Conservation (phyloP, 2,329 filamentous ascomycete genomes). For the Aspergillus melleus region DNA sequence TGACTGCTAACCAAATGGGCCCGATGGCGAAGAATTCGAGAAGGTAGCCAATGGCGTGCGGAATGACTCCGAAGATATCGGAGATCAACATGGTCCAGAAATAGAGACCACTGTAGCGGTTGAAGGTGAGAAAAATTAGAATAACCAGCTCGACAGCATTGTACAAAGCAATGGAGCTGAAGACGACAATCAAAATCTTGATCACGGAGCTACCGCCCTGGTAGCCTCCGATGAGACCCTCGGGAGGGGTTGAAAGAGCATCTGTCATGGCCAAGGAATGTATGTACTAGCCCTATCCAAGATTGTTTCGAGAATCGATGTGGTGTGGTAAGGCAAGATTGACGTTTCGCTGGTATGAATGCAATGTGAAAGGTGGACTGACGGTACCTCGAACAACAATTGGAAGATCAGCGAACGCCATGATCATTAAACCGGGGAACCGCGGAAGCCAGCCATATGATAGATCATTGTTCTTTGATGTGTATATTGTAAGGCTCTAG, state of each 20-base stretch:
- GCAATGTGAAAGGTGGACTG: not conserved
- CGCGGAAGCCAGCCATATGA: not conserved
- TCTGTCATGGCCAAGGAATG: constrained; percentile 7
- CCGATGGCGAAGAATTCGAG: constrained; percentile 39
- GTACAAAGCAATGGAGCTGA: constrained; percentile 43
- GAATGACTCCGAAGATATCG: constrained; percentile 36
- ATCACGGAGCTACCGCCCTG: constrained; percentile 22
- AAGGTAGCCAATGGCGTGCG: constrained; percentile 41
- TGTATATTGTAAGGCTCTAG: not conserved
- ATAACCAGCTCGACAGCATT: constrained; percentile 50
- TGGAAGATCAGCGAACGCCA: not conserved
- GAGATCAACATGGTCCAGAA: constrained; percentile 44
- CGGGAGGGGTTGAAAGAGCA: constrained; percentile 24
- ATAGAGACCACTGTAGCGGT: constrained; percentile 39
- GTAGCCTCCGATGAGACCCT: constrained; percentile 31
- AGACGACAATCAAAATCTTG: constrained; percentile 33
- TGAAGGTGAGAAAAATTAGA: constrained; percentile 39
- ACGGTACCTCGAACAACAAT: not conserved
- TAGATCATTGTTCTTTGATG: not conserved
- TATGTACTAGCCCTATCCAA: not conserved
- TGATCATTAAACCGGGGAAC: not conserved
- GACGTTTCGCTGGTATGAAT: not conserved
- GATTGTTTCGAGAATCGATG: not conserved
- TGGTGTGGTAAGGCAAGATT: not conserved
- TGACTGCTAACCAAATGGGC: constrained; percentile 36